Percentiles rank a stretch among this genome's conserved stretches.
phyloP scores from a whole-genome alignment of 257 asterid species.

The Capsicum baccatum region DNA sequence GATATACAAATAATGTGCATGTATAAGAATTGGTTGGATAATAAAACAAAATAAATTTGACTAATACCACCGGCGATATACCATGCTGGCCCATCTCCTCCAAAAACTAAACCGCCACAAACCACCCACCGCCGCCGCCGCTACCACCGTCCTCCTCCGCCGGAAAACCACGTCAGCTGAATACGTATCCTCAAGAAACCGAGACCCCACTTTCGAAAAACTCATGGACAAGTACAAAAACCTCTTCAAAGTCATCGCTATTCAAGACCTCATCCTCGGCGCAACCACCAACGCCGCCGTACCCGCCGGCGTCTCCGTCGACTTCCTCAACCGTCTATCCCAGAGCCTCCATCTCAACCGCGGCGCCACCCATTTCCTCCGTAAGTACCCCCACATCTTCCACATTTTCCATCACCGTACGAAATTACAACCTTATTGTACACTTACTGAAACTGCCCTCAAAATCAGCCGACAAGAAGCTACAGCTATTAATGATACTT shows the following conservation, averaged over 20 bases:
- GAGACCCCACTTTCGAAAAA: slow-evolving; percentile 88
- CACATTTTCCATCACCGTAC: slow-evolving; percentile 66
- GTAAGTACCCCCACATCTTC: slow-evolving; percentile 83
- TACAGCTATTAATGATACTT: slow-evolving; percentile 46
- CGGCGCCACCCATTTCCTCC: slow-evolving; percentile 79
- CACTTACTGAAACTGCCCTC: slow-evolving; percentile 61
- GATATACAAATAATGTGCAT: background rate
- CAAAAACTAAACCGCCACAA: slow-evolving; percentile 33
- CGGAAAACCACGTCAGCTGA: slow-evolving; percentile 71
- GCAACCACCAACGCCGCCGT: slow-evolving; percentile 36
- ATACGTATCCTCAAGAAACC: slow-evolving; percentile 70
- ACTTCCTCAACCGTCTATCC: slow-evolving; percentile 82
- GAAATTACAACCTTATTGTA: slow-evolving; percentile 61
- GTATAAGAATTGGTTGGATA: background rate
- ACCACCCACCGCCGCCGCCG: slow-evolving; percentile 1
- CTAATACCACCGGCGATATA: background rate
- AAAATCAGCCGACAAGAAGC: slow-evolving; percentile 57
- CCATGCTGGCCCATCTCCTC: slow-evolving; percentile 62
- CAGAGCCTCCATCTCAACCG: slow-evolving; percentile 84
- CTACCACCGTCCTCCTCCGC: slow-evolving; percentile 47
- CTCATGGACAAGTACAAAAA: slow-evolving; percentile 85
- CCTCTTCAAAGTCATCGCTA: slow-evolving; percentile 66
- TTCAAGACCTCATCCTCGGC: slow-evolving; percentile 83
- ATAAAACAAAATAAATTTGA: background rate
- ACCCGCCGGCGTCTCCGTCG: slow-evolving; percentile 70